Evolutionary conservation across 257 asterid species (phyloP), one percentile per base, ranked within the genome.

Genomic region (Solanum etuberosum): DNA sequence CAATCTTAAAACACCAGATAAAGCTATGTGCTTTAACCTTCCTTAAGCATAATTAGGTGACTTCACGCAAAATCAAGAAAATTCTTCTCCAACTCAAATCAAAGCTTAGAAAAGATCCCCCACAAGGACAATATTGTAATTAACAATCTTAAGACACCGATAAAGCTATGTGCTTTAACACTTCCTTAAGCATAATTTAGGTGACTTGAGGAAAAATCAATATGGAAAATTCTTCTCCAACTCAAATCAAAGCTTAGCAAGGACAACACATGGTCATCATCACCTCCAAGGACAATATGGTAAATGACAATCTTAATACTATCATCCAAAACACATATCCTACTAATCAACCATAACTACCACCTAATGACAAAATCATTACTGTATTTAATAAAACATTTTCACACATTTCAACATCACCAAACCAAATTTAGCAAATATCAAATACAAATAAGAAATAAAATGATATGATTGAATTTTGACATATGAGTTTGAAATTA

Each of bases 401-500:
- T 2, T 2, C 0, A 11, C 4, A 40, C 23, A 76, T 18, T 78
- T 43, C 63, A 78, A 27, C 84, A 43, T 78, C 84, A 78, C 63
- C 84, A 15, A 77, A 78, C 16, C 59, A 42, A 42, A 43, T 78
- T 15, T 77, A 42, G 48, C 35, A 77, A 14, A 27, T 6, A 40
- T 9, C 46, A 34, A 32, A 70, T 9, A 23, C 83, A 74, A 74
- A 74, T 38, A 2, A 38, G 8, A 40, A 16, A 70, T 71, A 71
- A 32, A 71, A 71, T 71, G 25, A 32, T 71, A 71, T 1, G 23
- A 34, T 9, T 34, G 78, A 31, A 32, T 18, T 71, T 71, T 32
- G 54, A 32, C 40, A n/a, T 63, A n/a, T 42, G 83, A 70, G 70
- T 29, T 23, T 7, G 72, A 71, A 70, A 85, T 85, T 94, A 95